phyloP scores from a whole-genome alignment of 2,329 filamentous ascomycete genomes.

The Talaromyces sp. region DNA sequence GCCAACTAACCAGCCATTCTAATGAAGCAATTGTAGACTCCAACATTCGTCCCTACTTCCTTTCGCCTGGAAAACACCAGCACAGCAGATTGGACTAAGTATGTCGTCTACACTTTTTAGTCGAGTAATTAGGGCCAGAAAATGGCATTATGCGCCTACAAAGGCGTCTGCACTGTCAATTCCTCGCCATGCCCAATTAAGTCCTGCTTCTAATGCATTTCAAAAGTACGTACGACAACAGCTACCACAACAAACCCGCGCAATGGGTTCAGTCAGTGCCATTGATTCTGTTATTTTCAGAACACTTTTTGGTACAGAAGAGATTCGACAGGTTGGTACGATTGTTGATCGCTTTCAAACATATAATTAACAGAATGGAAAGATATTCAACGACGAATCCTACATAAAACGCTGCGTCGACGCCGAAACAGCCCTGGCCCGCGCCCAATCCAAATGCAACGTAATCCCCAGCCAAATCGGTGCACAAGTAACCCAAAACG shows the following conservation, averaged over 20 bases:
- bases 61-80: not conserved
- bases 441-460: conserved; percentile 50
- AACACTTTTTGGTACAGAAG: conserved; percentile 53
- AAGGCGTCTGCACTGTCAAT: not conserved
- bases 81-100: not conserved
- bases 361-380: not conserved
- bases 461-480: conserved; percentile 48
- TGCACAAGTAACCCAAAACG: conserved; percentile 37
- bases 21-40: conserved; percentile 1
- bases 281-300: conserved; percentile 55
- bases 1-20: not conserved
- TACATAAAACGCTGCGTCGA: conserved; percentile 53
- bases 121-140: not conserved
- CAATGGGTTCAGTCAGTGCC: conserved; percentile 44
- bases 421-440: conserved; percentile 53
- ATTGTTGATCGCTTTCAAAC: not conserved
- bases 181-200: not conserved
- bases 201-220: not conserved
- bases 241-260: conserved; percentile 7
- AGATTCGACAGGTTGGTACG: conserved; percentile 41
- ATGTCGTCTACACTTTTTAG: not conserved
- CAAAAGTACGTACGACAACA: not conserved
- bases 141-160: conserved; percentile 1
- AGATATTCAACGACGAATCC: conserved; percentile 52
- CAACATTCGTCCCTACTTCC: not conserved